Evolutionary conservation across 2,329 filamentous ascomycete species (phyloP), one percentile per base, ranked within the genome.

Genomic region (Pseudogymnoascus sp.): DNA sequence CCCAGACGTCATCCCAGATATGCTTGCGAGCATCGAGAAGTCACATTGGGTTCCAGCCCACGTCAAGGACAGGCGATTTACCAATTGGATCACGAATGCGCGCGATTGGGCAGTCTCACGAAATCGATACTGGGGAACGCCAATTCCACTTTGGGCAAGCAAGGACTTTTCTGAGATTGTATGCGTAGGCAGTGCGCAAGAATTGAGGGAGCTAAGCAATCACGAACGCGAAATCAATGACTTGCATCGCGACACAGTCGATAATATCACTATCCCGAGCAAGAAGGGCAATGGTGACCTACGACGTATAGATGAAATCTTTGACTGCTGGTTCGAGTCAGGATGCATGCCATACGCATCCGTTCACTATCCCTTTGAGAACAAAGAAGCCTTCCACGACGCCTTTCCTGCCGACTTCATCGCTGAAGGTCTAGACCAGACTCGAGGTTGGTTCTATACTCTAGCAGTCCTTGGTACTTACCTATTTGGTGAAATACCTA

Each of bases 261-360:
- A 97, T 71, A 81, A 91, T 68, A 96, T 97, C 73, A 96, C 92
- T 48, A 97, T 97, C 65, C 92, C 92, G 0, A 95, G 90, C 72
- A 89, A 90, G 75, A 82, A 87, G 76, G 92, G 92, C 68, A 96
- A 93, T 71, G 92, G 92, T 18, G 80, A 82, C 13, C 78, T 97
- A 65, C 87, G 82, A 69, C 87, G 92, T 67, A 82, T 94, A 7
- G 87, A 91, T 60, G 92, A 96, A 73, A 90, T 97, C 4, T 96
- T 97, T 69, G 92, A 97, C 76, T 97, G 92, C 73, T 97, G 92
- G 92, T 96, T 96, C 65, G 92, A 97, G 75, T 96, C 92, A 45
- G 92, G 92, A 64, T 92, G 89, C 72, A 97, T 97, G 92, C 92
- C 92, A 2, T 97, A 96, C 72, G 89, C 90, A 42, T 91, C 88